Conservation (phyloP, 2,329 filamentous ascomycete genomes). For the Dothidotthia symphoricarpi region DNA sequence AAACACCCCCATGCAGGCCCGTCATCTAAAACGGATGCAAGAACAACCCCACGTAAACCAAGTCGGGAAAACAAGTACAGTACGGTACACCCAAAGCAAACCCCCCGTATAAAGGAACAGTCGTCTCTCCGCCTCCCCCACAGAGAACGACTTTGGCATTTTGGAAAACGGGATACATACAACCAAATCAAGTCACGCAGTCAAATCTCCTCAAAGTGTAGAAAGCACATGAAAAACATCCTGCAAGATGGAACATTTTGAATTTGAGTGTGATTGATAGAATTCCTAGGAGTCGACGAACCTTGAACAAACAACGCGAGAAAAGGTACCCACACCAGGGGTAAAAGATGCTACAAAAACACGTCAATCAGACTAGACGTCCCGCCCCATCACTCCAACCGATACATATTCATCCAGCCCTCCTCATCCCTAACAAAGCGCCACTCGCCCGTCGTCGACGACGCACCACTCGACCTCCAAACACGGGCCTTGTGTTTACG, state of each 20-base stretch:
- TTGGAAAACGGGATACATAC: conserved; percentile 3
- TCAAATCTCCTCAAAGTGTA: conserved; percentile 1
- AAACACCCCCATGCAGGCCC: conserved; percentile 12
- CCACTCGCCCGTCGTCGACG: conserved; percentile 1
- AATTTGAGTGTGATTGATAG: too few species aligned
- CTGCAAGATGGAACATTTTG: too few species aligned
- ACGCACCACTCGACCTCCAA: conserved; percentile 1
- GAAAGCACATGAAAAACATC: too few species aligned
- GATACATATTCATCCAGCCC: conserved; percentile 19
- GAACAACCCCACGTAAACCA: too few species aligned
- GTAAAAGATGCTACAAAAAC: too few species aligned
- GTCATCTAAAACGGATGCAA: conserved; percentile 32
- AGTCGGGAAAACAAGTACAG: neutral
- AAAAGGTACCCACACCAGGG: too few species aligned
- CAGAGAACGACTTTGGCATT: neutral
- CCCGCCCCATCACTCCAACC: conserved; percentile 14
- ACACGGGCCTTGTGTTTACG: conserved; percentile 1
- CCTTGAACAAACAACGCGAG: too few species aligned
- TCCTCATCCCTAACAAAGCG: conserved; percentile 5
- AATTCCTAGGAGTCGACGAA: too few species aligned
- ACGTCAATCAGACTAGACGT: too few species aligned
- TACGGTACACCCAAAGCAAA: too few species aligned
- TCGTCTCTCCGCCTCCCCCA: neutral
- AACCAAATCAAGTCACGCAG: neutral
- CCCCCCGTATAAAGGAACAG: conserved; percentile 7